Conservation (phyloP, 805 yeast genomes). For the Pichia membranifaciens region DNA sequence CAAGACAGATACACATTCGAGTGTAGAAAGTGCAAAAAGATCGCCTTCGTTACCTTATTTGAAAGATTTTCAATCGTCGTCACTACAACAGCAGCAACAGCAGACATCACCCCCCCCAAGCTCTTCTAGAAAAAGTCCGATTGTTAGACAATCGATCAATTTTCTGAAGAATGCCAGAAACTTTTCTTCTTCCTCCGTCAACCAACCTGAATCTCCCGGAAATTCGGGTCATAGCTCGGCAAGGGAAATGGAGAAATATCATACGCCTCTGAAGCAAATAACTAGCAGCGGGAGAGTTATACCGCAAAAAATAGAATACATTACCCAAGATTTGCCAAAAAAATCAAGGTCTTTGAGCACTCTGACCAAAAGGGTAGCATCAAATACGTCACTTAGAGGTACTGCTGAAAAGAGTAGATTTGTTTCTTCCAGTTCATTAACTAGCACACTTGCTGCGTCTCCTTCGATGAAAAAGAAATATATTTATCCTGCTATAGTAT, state of each 20-base stretch:
- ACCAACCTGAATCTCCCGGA: constrained; percentile 8
- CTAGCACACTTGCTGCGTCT: constrained; percentile 41
- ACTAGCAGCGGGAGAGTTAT: constrained; percentile 40
- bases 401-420: constrained; percentile 28
- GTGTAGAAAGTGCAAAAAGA: constrained; percentile 6
- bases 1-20: neutral
- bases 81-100: neutral
- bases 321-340: constrained; percentile 26
- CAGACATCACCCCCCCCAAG: constrained; percentile 2
- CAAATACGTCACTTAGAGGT: constrained; percentile 27
- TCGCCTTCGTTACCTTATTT: constrained; percentile 19
- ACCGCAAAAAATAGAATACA: constrained; percentile 41
- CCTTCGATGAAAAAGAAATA: constrained; percentile 26
- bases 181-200: constrained; percentile 20
- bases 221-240: constrained; percentile 10
- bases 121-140: constrained; percentile 28
- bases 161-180: constrained; percentile 30
- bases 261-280: constrained; percentile 30
- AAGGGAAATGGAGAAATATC: constrained; percentile 31
- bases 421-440: constrained; percentile 22
- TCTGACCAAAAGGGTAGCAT: constrained; percentile 34
- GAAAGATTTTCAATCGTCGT: constrained; percentile 3
- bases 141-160: constrained; percentile 34
- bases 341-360: constrained; percentile 45
- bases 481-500: constrained; percentile 86